These are phyloP conservation scores for Phytophthora litchii DNA, from an alignment of 352 stramenopile genomes.

Conservation along the genomic window DNA sequence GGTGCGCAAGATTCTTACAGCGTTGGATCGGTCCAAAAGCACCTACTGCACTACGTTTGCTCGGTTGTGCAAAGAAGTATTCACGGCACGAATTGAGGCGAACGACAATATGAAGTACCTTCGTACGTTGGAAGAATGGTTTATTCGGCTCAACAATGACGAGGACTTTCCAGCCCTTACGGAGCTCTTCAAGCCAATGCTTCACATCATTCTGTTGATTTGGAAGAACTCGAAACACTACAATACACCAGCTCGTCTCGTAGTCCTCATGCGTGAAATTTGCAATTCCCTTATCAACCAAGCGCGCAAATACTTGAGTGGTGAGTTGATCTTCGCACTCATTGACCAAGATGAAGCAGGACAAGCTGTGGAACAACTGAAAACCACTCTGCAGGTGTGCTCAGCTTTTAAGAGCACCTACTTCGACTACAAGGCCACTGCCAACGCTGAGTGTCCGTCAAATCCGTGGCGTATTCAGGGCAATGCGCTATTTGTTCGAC, in stretches of 20 bases:
- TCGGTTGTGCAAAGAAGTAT: constrained; percentile 97
- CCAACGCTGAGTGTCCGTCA: constrained; percentile 96
- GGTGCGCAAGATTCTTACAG: constrained; percentile 94
- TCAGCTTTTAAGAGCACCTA: constrained; percentile 98
- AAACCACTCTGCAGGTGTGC: constrained; percentile 94
- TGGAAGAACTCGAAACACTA: constrained; percentile 99
- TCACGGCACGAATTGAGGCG: constrained; percentile 95
- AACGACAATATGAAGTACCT: constrained; percentile 99
- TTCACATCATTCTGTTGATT: constrained; percentile 98
- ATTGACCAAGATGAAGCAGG: constrained; percentile 97
- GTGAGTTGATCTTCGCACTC: constrained; percentile 95
- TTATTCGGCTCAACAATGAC: constrained; percentile 95
- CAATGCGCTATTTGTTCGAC: constrained; percentile 96
- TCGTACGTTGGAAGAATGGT: constrained; percentile 96
- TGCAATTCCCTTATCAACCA: constrained; percentile 98
- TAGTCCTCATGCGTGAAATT: constrained; percentile 98
- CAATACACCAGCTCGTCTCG: constrained; percentile 96
- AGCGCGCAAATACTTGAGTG: constrained; percentile 92
- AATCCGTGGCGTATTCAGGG: constrained; percentile 99
- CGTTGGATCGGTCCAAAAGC: constrained; percentile 95
- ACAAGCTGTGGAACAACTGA: constrained; percentile 94
- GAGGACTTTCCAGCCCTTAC: constrained; percentile 94
- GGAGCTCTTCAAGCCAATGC: constrained; percentile 97
- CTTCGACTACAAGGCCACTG: constrained; percentile 97
- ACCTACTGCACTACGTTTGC: constrained; percentile 98